Conservation (phyloP, 345 rosid genomes). For the Salix dunnii region DNA sequence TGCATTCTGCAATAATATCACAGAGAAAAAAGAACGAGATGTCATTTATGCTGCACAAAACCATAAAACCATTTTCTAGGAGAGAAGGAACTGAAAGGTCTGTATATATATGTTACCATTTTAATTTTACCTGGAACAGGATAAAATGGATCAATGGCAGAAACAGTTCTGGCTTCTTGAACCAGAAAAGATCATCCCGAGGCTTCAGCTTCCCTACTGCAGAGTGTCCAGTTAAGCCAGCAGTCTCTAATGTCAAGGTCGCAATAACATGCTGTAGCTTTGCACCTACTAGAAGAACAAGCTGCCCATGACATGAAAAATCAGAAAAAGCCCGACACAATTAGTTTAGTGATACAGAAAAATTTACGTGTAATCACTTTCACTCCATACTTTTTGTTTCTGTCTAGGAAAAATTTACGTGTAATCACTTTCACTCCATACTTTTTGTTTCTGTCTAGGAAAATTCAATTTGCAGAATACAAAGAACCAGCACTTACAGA, state of each 20-base stretch:
- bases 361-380: not conserved
- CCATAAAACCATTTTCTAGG: not conserved
- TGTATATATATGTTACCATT: not conserved
- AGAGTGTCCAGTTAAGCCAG: constrained; percentile 50
- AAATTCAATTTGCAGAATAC: not conserved
- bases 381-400: no score
- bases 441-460: not conserved
- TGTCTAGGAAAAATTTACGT: no score
- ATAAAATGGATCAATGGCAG: constrained; percentile 81
- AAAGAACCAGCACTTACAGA: constrained; percentile 47
- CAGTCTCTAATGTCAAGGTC: constrained; percentile 70
- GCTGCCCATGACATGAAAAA: constrained; percentile 34
- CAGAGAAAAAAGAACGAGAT: constrained; percentile 3
- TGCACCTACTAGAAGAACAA: constrained; percentile 77
- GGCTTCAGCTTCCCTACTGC: constrained; percentile 58
- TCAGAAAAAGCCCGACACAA: not conserved
- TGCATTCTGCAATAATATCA: constrained; percentile 62
- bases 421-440: not conserved
- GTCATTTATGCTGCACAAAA: constrained; percentile 19
- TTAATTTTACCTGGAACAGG: constrained; percentile 68
- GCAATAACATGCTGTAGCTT: constrained; percentile 93
- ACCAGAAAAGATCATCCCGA: constrained; percentile 95
- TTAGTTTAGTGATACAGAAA: not conserved
- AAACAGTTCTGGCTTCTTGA: constrained; percentile 78
- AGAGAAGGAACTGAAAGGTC: not conserved